A percentile compares a stretch with the other conserved stretches of the same genome.
phyloP scores from a whole-genome alignment of 2,329 filamentous ascomycete genomes.

The Aspergillus proliferans region DNA sequence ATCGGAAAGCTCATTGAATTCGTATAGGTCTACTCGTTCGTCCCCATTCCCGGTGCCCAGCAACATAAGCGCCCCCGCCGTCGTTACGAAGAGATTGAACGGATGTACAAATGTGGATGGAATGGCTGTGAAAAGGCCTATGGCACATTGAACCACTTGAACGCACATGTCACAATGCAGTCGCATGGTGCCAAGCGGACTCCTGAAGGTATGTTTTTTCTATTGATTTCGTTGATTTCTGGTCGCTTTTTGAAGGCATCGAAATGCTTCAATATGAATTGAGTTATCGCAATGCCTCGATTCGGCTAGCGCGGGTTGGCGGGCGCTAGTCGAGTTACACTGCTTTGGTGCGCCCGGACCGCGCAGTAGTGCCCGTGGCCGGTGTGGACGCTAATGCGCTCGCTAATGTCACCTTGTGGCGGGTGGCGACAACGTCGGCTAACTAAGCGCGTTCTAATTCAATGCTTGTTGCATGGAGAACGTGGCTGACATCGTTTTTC shows the following conservation, averaged over 20 bases:
- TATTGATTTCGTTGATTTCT: conserved; percentile 1
- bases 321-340: conserved; percentile 43
- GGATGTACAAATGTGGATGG: conserved; percentile 99
- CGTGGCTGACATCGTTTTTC: not conserved
- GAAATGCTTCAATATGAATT: conserved; percentile 2
- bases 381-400: conserved; percentile 40
- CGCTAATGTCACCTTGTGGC: not conserved
- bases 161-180: conserved; percentile 98
- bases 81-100: conserved; percentile 95
- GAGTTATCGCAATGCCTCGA: conserved; percentile 29
- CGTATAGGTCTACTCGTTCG: conserved; percentile 87
- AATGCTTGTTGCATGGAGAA: conserved; percentile 1
- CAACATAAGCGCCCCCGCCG: conserved; percentile 93
- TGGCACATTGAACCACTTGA: conserved; percentile 92
- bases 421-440: conserved; percentile 1
- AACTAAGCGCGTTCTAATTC: conserved; percentile 2
- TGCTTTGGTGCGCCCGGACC: conserved; percentile 46
- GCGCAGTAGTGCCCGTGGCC: conserved; percentile 48
- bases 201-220: conserved; percentile 72
- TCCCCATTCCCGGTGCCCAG: conserved; percentile 91
- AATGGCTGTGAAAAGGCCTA: conserved; percentile 98
- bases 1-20: conserved; percentile 15
- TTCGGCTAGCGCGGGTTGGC: conserved; percentile 35
- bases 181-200: conserved; percentile 91
- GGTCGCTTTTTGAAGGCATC: conserved; percentile 1